Percentiles rank a stretch among this genome's conserved stretches.
These are phyloP conservation scores for Penicillium nordicum DNA, from an alignment of 2,329 filamentous ascomycete genomes.

Conservation along the genomic window DNA sequence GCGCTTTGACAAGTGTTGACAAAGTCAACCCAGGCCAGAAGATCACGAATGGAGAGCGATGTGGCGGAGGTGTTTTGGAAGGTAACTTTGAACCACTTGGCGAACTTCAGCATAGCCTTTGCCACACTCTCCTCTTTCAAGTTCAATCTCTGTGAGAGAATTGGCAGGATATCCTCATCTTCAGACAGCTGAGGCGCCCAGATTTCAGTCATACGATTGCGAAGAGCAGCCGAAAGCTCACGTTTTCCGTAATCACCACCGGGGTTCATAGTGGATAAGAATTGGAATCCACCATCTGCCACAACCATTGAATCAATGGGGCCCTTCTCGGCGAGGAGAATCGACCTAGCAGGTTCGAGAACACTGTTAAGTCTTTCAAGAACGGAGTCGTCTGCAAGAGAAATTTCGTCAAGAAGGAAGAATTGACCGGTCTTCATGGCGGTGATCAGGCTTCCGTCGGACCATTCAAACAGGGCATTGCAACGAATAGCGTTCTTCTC, in stretches of 20 bases:
- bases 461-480: constrained; percentile 93
- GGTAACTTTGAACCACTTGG: constrained; percentile 83
- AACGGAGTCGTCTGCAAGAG: constrained; percentile 94
- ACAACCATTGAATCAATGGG: constrained; percentile 75
- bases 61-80: constrained; percentile 72
- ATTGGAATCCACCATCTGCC: constrained; percentile 79
- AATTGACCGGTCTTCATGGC: constrained; percentile 88
- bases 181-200: constrained; percentile 92
- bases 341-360: constrained; percentile 78
- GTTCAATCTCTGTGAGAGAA: constrained; percentile 72
- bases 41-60: constrained; percentile 86
- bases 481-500: constrained; percentile 57
- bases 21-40: constrained; percentile 90
- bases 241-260: constrained; percentile 98
- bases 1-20: constrained; percentile 64
- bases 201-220: constrained; percentile 97
- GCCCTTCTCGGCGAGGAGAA: constrained; percentile 92
- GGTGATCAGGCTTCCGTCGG: constrained; percentile 86
- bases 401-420: constrained; percentile 96
- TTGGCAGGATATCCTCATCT: constrained; percentile 79
- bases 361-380: constrained; percentile 95
- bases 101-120: constrained; percentile 74
- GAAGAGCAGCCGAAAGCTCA: constrained; percentile 87
- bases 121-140: constrained; percentile 57
- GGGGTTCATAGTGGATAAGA: constrained; percentile 98